phyloP scores from a whole-genome alignment of 345 rosid species.

The Rhodomyrtus tomentosa region DNA sequence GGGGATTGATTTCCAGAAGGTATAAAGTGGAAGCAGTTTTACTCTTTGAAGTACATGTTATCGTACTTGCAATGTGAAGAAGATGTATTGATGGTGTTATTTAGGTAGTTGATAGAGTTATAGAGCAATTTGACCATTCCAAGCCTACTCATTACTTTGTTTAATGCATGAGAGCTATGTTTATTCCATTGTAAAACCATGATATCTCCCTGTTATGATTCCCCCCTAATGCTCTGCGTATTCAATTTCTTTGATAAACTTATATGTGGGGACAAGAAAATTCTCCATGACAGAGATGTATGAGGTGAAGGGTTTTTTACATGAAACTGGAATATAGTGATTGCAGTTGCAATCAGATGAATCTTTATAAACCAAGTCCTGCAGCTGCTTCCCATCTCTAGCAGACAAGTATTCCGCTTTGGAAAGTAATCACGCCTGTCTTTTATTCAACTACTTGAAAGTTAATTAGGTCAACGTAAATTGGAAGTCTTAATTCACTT shows the following conservation, averaged over 20 bases:
- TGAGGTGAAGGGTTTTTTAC: background rate
- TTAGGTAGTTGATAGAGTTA: background rate
- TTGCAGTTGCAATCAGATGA: background rate
- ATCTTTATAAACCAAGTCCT: background rate
- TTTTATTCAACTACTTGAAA: too few species aligned
- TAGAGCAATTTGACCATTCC: background rate
- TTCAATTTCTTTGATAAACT: background rate
- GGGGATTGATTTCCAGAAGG: conserved; percentile 80
- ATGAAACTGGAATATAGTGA: background rate
- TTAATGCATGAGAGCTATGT: background rate
- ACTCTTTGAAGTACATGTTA: background rate
- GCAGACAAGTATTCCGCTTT: background rate
- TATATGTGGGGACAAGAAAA: background rate
- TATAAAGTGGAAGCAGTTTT: conserved; percentile 8
- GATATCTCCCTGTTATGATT: background rate
- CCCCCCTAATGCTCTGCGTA: background rate
- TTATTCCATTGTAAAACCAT: background rate
- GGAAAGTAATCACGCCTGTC: background rate
- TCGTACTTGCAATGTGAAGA: background rate
- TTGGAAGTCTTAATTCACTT: background rate
- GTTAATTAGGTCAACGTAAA: background rate
- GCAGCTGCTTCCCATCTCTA: background rate
- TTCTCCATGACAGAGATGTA: background rate
- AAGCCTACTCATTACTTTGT: background rate
- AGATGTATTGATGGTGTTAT: background rate